A percentile compares a stretch with the other conserved stretches of the same genome.
phyloP scores from a whole-genome alignment of 768 basidiomycete genomes.

The Tulasnella sp. region DNA sequence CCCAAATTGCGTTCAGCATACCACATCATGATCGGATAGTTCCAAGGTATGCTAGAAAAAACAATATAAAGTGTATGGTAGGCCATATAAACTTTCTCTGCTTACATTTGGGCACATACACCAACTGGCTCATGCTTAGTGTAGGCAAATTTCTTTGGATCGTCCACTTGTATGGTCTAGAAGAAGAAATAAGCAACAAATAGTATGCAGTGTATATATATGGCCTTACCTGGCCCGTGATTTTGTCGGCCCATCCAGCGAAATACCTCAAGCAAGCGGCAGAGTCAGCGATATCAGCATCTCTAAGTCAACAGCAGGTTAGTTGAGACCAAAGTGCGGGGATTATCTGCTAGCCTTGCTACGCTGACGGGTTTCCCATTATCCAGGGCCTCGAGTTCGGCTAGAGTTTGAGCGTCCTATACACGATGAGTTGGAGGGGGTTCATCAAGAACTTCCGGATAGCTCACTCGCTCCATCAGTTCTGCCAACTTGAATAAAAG shows the following conservation, averaged over 20 bases:
- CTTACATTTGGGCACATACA: slow-evolving; percentile 86
- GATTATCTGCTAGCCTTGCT: slow-evolving; percentile 31
- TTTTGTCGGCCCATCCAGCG: slow-evolving; percentile 47
- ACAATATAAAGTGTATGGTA: background rate
- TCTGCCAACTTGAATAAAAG: slow-evolving; percentile 79
- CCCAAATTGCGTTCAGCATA: background rate
- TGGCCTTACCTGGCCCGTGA: slow-evolving; percentile 58
- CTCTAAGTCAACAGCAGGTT: slow-evolving; percentile 24
- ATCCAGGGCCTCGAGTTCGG: slow-evolving; percentile 74
- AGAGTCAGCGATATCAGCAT: slow-evolving; percentile 68
- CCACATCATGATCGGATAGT: slow-evolving; percentile 54
- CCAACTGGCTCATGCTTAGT: slow-evolving; percentile 84
- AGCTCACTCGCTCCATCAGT: slow-evolving; percentile 61
- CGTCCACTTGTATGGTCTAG: slow-evolving; percentile 64
- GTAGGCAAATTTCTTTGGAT: slow-evolving; percentile 66
- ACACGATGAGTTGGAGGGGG: background rate
- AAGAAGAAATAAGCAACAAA: slow-evolving; percentile 3
- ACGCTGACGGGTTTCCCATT: slow-evolving; percentile 79
- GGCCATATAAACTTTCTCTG: background rate
- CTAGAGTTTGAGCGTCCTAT: slow-evolving; percentile 57
- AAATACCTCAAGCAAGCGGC: slow-evolving; percentile 50
- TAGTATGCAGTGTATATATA: background rate
- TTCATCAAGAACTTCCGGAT: background rate
- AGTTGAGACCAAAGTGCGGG: slow-evolving; percentile 24
- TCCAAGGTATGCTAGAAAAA: slow-evolving; percentile 68